phyloP scores from a whole-genome alignment of 192 early-diverging fungal genomes.

The Rhizophagus prolifer region DNA sequence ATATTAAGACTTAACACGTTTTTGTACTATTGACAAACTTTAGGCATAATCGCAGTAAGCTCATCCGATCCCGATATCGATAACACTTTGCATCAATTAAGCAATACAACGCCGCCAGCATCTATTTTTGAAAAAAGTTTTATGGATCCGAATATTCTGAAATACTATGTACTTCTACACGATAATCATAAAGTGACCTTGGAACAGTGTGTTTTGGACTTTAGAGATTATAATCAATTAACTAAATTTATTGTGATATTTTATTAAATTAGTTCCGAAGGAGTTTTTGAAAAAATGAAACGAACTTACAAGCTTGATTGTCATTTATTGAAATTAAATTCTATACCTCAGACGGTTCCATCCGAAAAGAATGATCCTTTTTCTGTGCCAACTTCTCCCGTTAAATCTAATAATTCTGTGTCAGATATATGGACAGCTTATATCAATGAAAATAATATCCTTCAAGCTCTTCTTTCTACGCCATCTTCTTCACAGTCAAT shows the following conservation, averaged over 20 bases:
- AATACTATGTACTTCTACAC: constrained; percentile 84
- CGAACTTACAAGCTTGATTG: constrained; percentile 64
- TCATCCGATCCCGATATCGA: constrained; percentile 78
- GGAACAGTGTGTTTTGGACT: constrained; percentile 48
- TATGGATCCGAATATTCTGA: constrained; percentile 77
- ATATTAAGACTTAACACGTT: not conserved
- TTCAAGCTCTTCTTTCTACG: constrained; percentile 25
- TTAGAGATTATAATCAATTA: not conserved
- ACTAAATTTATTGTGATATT: not conserved
- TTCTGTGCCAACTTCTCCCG: not conserved
- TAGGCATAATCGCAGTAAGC: constrained; percentile 60
- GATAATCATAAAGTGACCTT: constrained; percentile 61
- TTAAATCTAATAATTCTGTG: not conserved
- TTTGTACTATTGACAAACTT: constrained; percentile 21
- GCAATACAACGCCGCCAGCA: constrained; percentile 50
- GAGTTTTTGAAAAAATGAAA: constrained; percentile 62
- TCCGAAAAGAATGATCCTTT: constrained; percentile 32
- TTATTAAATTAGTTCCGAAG: constrained; percentile 50
- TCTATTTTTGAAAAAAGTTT: constrained; percentile 66
- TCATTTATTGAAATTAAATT: constrained; percentile 62
- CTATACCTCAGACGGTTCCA: constrained; percentile 35
- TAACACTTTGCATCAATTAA: constrained; percentile 59
- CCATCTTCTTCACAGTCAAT: constrained; percentile 24
- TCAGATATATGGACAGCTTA: constrained; percentile 47
- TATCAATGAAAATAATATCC: constrained; percentile 34